These are phyloP conservation scores for Candida sphagnicola DNA, from an alignment of 805 yeast genomes.

Conservation along the genomic window DNA sequence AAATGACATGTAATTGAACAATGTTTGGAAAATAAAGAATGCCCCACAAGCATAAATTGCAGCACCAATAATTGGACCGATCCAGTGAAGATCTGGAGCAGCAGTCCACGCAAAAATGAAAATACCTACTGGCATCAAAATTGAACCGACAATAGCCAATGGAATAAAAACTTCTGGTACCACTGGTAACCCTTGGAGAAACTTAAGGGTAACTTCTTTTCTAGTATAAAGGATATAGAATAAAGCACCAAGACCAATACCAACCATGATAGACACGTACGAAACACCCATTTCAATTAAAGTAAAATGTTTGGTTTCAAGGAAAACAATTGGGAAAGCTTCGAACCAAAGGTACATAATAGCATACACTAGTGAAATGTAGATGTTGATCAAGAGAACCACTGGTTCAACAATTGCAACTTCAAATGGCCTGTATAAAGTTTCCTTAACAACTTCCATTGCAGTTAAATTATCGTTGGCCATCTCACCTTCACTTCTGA, in stretches of 20 bases:
- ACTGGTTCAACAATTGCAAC: slow-evolving; percentile 53
- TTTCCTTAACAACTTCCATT: slow-evolving; percentile 20
- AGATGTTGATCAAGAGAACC: slow-evolving; percentile 48
- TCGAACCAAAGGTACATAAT: slow-evolving; percentile 55
- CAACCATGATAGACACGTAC: slow-evolving; percentile 45
- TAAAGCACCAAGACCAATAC: slow-evolving; percentile 37
- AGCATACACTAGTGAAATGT: slow-evolving; percentile 51
- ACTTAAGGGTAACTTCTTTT: slow-evolving; percentile 17
- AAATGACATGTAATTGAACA: slow-evolving; percentile 46
- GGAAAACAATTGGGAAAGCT: slow-evolving; percentile 56
- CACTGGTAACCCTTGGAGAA: slow-evolving; percentile 20
- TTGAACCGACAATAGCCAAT: slow-evolving; percentile 37
- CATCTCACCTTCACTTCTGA: slow-evolving; percentile 37
- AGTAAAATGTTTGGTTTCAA: slow-evolving; percentile 42
- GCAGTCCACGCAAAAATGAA: slow-evolving; percentile 52
- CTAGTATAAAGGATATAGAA: slow-evolving; percentile 24
- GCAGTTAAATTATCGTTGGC: slow-evolving; percentile 20
- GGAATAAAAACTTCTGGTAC: slow-evolving; percentile 43
- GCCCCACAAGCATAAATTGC: slow-evolving; percentile 35
- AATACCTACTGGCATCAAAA: slow-evolving; percentile 39
- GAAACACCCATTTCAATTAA: slow-evolving; percentile 46
- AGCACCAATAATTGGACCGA: slow-evolving; percentile 44
- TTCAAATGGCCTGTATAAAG: slow-evolving; percentile 47
- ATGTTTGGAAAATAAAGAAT: slow-evolving; percentile 48
- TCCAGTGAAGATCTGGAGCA: slow-evolving; percentile 41